A percentile compares a stretch with the other conserved stretches of the same genome.
These are phyloP conservation scores for Microbotryomycetes sp. DNA, from an alignment of 1,284 basidiomycete species.

Conservation along the genomic window DNA sequence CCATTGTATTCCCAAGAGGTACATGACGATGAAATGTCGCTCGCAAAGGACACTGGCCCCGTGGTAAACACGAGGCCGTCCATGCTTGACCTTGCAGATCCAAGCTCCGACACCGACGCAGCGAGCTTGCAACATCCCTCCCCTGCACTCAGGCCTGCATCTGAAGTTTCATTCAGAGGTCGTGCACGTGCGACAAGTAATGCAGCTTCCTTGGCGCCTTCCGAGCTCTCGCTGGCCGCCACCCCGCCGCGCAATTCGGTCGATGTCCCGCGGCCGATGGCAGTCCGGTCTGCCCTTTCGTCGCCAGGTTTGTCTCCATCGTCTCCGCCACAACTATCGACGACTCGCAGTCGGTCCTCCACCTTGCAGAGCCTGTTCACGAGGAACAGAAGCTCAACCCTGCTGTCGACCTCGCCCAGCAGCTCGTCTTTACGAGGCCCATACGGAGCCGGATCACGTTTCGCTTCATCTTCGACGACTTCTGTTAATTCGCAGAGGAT, in stretches of 20 bases:
- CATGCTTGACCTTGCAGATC: background rate
- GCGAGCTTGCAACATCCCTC: background rate
- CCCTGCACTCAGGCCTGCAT: background rate
- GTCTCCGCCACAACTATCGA: background rate
- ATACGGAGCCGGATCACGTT: constrained; percentile 1
- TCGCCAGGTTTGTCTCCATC: background rate
- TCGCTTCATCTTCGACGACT: constrained; percentile 7
- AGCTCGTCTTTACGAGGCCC: background rate
- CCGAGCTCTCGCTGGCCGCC: background rate
- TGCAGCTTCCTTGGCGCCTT: background rate
- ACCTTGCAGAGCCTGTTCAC: constrained; percentile 4
- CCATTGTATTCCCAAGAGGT: background rate
- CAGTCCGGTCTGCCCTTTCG: too few species aligned
- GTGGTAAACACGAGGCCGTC: background rate
- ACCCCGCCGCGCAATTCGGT: background rate
- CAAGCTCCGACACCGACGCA: background rate
- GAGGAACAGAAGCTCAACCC: constrained; percentile 9
- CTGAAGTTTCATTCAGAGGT: background rate
- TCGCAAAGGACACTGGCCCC: background rate
- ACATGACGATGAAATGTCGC: background rate
- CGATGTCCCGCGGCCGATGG: too few species aligned
- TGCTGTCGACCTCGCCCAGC: constrained; percentile 5
- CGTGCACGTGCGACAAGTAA: background rate
- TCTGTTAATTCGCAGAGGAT: constrained; percentile 12
- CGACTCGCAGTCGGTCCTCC: background rate